Evolutionary conservation across 1,139 yeast genomes (phyloP).

Genomic region (Hyphopichia buzzinii): DNA sequence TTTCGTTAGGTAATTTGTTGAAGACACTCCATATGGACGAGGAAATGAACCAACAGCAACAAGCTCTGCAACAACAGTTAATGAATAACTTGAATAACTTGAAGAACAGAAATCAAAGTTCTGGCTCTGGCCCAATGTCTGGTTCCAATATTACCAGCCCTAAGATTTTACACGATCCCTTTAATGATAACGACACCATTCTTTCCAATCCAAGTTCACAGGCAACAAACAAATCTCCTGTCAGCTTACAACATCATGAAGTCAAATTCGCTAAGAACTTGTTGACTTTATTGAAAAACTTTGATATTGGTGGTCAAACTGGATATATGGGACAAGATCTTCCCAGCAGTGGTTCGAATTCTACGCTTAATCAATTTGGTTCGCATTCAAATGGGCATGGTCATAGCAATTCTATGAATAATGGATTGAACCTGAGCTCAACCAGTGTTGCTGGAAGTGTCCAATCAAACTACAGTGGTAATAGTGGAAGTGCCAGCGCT

Average conservation of each 20-base stretch:
- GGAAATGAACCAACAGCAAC: conserved; percentile 23
- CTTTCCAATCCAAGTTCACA: background rate
- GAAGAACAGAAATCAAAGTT: conserved; percentile 7
- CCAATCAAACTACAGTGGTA: conserved; percentile 2
- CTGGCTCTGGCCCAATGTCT: conserved; percentile 1
- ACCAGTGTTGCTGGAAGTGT: background rate
- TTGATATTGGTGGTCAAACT: conserved; percentile 33
- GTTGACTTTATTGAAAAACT: conserved; percentile 35
- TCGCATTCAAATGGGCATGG: background rate
- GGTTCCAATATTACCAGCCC: conserved; percentile 4
- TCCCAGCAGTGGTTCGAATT: conserved; percentile 11
- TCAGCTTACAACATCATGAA: conserved; percentile 25
- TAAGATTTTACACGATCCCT: conserved; percentile 8
- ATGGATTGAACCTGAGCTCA: background rate
- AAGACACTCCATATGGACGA: conserved; percentile 39
- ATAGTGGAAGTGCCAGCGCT: conserved; percentile 8
- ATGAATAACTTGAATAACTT: conserved; percentile 11
- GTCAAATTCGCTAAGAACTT: conserved; percentile 37
- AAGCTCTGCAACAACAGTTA: conserved; percentile 22
- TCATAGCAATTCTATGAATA: background rate
- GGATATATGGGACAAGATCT: conserved; percentile 7
- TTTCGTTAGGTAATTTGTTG: conserved; percentile 43
- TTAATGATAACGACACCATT: conserved; percentile 6
- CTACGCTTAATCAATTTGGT: conserved; percentile 6
- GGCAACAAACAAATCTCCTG: background rate